phyloP scores from a whole-genome alignment of 106 monocot species.

The Narthecium ossifragum region DNA sequence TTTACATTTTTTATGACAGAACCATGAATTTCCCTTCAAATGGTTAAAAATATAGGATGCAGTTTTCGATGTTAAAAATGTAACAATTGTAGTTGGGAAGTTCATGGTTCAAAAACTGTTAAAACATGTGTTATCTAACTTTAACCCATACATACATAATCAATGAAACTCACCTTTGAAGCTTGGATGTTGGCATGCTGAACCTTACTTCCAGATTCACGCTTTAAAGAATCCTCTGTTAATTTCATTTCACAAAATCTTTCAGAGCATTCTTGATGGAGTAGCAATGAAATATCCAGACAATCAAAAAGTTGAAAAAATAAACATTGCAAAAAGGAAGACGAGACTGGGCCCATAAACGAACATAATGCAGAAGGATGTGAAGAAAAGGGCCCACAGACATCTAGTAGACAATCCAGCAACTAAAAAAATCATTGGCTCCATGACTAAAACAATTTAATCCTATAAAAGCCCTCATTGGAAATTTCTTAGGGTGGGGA shows the following conservation, averaged over 20 bases:
- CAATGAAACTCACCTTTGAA: slow-evolving; percentile 52
- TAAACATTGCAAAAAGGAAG: too few relatives aligned
- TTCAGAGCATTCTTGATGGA: background rate
- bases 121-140: too few relatives aligned
- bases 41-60: too few relatives aligned
- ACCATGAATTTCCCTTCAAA: too few relatives aligned
- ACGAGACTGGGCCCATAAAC: background rate
- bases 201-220: slow-evolving; percentile 89
- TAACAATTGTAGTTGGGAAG: too few relatives aligned
- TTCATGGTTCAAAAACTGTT: too few relatives aligned
- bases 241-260: slow-evolving; percentile 8
- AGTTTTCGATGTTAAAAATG: too few relatives aligned
- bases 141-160: background rate
- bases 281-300: background rate
- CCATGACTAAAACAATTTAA: background rate
- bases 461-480: background rate
- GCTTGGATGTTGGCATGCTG: slow-evolving; percentile 96
- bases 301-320: too few relatives aligned
- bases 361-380: background rate
- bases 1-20: too few relatives aligned
- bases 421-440: background rate
- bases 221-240: slow-evolving; percentile 87
- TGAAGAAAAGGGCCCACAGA: background rate
- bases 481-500: too few relatives aligned
- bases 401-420: background rate